Percentiles rank a stretch among this genome's conserved stretches.
Conservation (phyloP, 495 filamentous ascomycete genomes). For the Corynascus novoguineensis region DNA sequence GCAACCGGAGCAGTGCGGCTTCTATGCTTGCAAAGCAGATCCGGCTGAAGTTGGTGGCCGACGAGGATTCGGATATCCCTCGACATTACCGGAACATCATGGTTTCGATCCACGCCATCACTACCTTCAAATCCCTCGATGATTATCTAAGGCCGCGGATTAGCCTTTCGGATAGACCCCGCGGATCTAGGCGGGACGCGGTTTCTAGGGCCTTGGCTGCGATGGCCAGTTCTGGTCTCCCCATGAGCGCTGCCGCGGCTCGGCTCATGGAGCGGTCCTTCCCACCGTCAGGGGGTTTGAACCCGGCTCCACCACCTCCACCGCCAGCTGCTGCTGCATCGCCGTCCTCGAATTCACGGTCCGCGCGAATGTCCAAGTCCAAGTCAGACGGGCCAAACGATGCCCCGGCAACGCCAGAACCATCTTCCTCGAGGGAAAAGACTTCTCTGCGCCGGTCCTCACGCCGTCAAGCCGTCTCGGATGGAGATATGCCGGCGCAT, state of each 20-base stretch:
- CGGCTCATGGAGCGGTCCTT: conserved; percentile 41
- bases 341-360: conserved; percentile 37
- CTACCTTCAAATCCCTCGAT: conserved; percentile 93
- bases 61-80: conserved; percentile 86
- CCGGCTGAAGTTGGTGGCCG: conserved; percentile 79
- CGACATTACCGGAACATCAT: conserved; percentile 82
- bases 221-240: conserved; percentile 68
- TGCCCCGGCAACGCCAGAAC: conserved; percentile 35
- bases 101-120: conserved; percentile 98
- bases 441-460: conserved; percentile 48
- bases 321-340: conserved; percentile 33
- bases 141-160: conserved; percentile 94
- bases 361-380: conserved; percentile 43
- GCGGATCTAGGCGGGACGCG: conserved; percentile 56
- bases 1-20: conserved; percentile 82
- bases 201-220: conserved; percentile 63
- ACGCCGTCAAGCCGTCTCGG: conserved; percentile 46
- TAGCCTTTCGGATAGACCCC: conserved; percentile 72
- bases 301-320: conserved; percentile 13
- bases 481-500: conserved; percentile 44
- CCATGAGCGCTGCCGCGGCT: conserved; percentile 37
- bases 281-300: conserved; percentile 25
- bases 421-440: conserved; percentile 44
- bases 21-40: conserved; percentile 97
- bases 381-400: conserved; percentile 36